Base-by-base conservation (phyloP, 306 rosid species). In the Betula pendula region DNA sequence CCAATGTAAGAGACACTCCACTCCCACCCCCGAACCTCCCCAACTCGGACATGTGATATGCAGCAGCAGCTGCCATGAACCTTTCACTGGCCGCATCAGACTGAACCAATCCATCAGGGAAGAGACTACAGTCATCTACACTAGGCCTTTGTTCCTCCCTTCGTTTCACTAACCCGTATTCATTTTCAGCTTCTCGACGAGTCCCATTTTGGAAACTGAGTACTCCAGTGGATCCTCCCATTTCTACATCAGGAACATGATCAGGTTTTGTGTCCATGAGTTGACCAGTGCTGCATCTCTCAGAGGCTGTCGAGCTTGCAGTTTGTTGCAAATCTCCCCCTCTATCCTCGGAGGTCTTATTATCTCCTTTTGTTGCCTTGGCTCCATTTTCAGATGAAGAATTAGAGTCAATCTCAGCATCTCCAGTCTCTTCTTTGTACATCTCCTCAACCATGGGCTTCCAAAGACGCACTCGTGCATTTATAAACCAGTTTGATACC, bases 401-500 rank as follows among this genome's bases (percentile, higher is more conserved):
- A 74, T 78, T 89, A 49, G 95, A 84, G 79, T 90, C 89, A 81
- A 90, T 79, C 65, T 81, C 97, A 8, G 81, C 88, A 73, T 83
- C 89, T 38, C 89, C 88, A 68, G 35, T 74, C 84, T 92, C 97
- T 85, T 88, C 93, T 79, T 92, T 92, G 93, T 92, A 87, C 93
- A 92, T 92, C 75, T 90, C 95, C 85, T 92, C 97, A 40, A 90
- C 91, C 95, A 92, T 92, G 75, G 97, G 97, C 76, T 92, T 92
- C 97, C 97, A 92, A 27, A 92, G 91, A 68, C 95, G 97, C 69
- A 92, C 97, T 1, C 97, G 81, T 3, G 97, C 97, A 79, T 92
- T 92, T 81, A 92, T 92, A 74, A 92, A 92, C 97, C 97, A 92
- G 85, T 92, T 92, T 47, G 97, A 88, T 80, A 92, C 97, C 97